Evolutionary conservation across 2,329 filamentous ascomycete genomes (phyloP).

Genomic region (Cryphonectria parasitica): DNA sequence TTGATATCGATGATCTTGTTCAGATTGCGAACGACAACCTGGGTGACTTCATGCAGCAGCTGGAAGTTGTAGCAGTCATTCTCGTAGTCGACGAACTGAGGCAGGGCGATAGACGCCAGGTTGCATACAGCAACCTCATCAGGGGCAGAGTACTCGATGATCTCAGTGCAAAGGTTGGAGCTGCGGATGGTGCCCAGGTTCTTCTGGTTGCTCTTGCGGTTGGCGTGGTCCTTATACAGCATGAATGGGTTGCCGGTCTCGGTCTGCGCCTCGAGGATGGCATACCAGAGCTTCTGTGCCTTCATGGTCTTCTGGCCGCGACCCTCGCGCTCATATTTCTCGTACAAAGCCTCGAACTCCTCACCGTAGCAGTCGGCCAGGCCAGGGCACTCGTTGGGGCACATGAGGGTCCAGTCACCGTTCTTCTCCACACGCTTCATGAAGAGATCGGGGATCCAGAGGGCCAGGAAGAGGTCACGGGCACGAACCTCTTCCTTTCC

Average conservation of each 20-base stretch:
- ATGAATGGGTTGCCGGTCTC: slow-evolving; percentile 99
- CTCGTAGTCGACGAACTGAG: slow-evolving; percentile 86
- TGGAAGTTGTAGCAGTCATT: slow-evolving; percentile 90
- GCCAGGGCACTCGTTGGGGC: slow-evolving; percentile 93
- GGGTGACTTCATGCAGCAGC: slow-evolving; percentile 92
- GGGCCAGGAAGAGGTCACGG: slow-evolving; percentile 93
- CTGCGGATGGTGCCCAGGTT: slow-evolving; percentile 97
- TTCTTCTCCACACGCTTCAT: slow-evolving; percentile 99
- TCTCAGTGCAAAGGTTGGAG: slow-evolving; percentile 98
- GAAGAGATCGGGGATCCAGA: slow-evolving; percentile 99
- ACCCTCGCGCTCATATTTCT: slow-evolving; percentile 86
- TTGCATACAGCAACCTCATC: slow-evolving; percentile 99
- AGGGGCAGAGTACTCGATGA: slow-evolving; percentile 94
- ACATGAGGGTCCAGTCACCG: slow-evolving; percentile 96
- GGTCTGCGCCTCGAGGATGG: slow-evolving; percentile 95
- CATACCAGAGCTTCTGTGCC: slow-evolving; percentile 99
- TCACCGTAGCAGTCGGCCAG: slow-evolving; percentile 97
- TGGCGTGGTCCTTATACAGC: slow-evolving; percentile 98
- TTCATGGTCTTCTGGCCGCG: slow-evolving; percentile 89
- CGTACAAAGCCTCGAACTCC: slow-evolving; percentile 93
- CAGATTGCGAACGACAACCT: slow-evolving; percentile 90
- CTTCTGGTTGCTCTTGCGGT: slow-evolving; percentile 99
- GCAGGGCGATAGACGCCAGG: slow-evolving; percentile 89
- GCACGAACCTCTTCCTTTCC: slow-evolving; percentile 98
- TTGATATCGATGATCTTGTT: slow-evolving; percentile 99